Evolutionary conservation across 345 rosid species (phyloP).

Genomic region (Citrus medica): DNA sequence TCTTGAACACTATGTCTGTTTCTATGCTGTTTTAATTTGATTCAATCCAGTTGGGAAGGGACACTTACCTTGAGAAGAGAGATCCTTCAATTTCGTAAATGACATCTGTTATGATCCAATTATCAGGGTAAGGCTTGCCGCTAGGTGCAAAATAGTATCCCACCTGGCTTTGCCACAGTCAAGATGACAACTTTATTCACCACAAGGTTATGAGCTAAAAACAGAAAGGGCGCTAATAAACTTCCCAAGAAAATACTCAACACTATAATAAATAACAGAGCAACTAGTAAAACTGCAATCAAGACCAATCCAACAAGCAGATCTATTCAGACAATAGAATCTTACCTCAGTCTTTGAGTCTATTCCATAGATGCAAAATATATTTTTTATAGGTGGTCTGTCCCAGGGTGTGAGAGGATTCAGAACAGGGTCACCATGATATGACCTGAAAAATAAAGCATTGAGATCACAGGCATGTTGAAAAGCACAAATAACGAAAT

Average conservation of each 20-base stretch:
- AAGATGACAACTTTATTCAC: conserved; percentile 19
- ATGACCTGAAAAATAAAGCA: conserved; percentile 55
- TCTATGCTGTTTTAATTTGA: not conserved
- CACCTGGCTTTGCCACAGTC: conserved; percentile 54
- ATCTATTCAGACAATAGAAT: conserved; percentile 18
- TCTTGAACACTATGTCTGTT: not conserved
- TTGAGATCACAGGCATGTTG: conserved; percentile 3
- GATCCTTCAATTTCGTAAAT: conserved; percentile 90
- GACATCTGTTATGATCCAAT: conserved; percentile 94
- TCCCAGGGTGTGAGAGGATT: conserved; percentile 99
- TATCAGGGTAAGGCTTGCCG: conserved; percentile 99
- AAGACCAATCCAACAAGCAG: not conserved
- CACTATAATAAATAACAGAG: not conserved
- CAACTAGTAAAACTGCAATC: not conserved
- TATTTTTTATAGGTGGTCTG: conserved; percentile 93
- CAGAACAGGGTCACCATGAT: conserved; percentile 80
- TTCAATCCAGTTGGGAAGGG: not conserved
- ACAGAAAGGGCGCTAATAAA: not conserved
- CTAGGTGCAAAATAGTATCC: conserved; percentile 97
- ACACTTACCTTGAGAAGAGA: conserved; percentile 62
- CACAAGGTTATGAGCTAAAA: conserved; percentile 4
- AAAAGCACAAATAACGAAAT: not conserved
- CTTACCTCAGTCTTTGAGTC: conserved; percentile 90
- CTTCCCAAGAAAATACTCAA: not conserved
- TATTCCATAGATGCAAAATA: conserved; percentile 91